Base-by-base conservation (phyloP, 371 early-diverging fungal species). In the Rhizopus delemar region DNA sequence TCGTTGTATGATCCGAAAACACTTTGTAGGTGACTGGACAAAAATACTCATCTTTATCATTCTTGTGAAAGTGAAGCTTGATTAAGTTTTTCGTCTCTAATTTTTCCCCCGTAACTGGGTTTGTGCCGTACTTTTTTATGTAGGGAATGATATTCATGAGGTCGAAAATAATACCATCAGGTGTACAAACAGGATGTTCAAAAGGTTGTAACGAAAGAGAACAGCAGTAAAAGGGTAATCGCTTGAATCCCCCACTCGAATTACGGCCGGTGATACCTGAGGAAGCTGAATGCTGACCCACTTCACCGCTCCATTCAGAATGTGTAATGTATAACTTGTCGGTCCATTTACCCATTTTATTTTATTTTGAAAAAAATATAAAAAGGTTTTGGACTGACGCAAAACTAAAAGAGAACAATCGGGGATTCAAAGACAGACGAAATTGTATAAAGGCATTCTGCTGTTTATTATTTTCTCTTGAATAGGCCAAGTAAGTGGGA, bases 11-110 rank as follows among this genome's bases (percentile, higher is more conserved):
- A 54, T 92, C 92, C 28, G 86, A 87, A 66, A 98, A 93, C 7
- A 85, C 89, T 63, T 92, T 90, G 61, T 87, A 90, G 1, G 97
- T 92, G 52, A 96, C 88, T 5, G 98, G 97, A 68, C 95, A 94
- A 52, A 90, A 84, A 52, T 86, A 93, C 50, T 90, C 88, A 15
- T 89, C 93, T 50, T 89, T 83, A 32, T 88, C 81, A 57, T 93
- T 93, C 70, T 91, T 92, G 73, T 76, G 74, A 69, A 93, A 94
- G 63, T 90, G 75, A 31, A 98, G 77, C 41, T 82, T 81, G 63
- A 89, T 86, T 46, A 98, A 72, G 12, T 89, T 80, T 53, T 89
- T 88, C 8, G 85, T 68, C 5, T 84, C 86, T 8, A 96, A 80
- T 55, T 82, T 83, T 60, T 87, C 89, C 2, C 94, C 95, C 0